Evolutionary conservation across 228 moss, liverwort and hornwort genomes (phyloP).

Genomic region (Sphagnum fallax): DNA sequence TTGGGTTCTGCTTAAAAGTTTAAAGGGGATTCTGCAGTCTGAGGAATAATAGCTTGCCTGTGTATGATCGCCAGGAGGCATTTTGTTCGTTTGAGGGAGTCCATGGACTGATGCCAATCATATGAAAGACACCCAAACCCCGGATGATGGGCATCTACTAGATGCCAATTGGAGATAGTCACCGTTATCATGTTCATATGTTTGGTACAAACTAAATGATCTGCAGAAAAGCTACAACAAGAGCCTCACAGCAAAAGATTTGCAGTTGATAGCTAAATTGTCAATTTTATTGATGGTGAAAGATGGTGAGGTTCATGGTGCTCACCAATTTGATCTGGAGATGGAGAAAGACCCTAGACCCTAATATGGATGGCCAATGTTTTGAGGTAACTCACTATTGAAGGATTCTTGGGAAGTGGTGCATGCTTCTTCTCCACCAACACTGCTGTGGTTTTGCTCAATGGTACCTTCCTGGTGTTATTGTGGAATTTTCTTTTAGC

Average conservation of each 20-base stretch:
- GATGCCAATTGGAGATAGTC: constrained; percentile 85
- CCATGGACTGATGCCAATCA: constrained; percentile 85
- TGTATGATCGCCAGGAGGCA: constrained; percentile 57
- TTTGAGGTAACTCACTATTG: constrained; percentile 71
- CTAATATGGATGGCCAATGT: constrained; percentile 82
- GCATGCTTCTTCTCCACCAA: constrained; percentile 6
- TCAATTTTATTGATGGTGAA: constrained; percentile 84
- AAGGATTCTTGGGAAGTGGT: constrained; percentile 93
- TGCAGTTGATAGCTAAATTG: constrained; percentile 92
- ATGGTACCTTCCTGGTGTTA: no score
- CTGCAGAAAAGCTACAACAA: constrained; percentile 95
- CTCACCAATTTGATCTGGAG: constrained; percentile 93
- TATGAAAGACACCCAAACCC: constrained; percentile 89
- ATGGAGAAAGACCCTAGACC: constrained; percentile 87
- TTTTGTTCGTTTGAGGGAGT: constrained; percentile 79
- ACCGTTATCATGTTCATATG: constrained; percentile 82
- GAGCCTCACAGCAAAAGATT: constrained; percentile 86
- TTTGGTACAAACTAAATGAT: constrained; percentile 96
- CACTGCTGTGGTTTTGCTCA: no score
- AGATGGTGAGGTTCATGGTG: constrained; percentile 91
- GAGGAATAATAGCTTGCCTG: no score
- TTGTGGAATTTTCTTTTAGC: no score
- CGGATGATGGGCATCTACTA: constrained; percentile 95
- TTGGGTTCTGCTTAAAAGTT: no score
- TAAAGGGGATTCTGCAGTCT: no score